A percentile compares a stretch with the other conserved stretches of the same genome.
These are phyloP conservation scores for Phyllosticta capitalensis DNA, from an alignment of 2,329 filamentous ascomycete species.

Conservation along the genomic window DNA sequence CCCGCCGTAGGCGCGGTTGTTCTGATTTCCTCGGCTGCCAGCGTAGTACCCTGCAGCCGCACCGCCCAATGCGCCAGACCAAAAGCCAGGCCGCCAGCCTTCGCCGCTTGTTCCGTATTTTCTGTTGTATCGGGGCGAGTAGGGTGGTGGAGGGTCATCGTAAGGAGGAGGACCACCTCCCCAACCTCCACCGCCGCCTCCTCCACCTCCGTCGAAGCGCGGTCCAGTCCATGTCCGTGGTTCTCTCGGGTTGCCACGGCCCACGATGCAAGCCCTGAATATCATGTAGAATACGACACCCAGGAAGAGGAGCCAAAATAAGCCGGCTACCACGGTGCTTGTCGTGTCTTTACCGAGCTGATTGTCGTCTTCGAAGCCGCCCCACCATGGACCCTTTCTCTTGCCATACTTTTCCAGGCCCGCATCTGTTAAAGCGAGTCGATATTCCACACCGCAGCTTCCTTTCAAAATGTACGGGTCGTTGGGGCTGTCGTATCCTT, in stretches of 20 bases:
- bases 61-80: slow-evolving; percentile 58
- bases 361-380: slow-evolving; percentile 24
- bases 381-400: slow-evolving; percentile 32
- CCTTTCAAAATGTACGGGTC: slow-evolving; percentile 86
- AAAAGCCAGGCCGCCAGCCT: slow-evolving; percentile 65
- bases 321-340: slow-evolving; percentile 21
- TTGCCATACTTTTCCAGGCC: slow-evolving; percentile 64
- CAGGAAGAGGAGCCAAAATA: slow-evolving; percentile 57
- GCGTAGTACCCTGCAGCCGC: slow-evolving; percentile 60
- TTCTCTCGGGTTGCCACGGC: slow-evolving; percentile 5
- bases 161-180: slow-evolving; percentile 35
- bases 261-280: slow-evolving; percentile 41
- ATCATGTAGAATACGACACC: slow-evolving; percentile 53
- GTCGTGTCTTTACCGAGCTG: slow-evolving; percentile 18
- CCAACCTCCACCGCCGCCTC: slow-evolving; percentile 32
- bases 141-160: slow-evolving; percentile 41
- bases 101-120: slow-evolving; percentile 21
- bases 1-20: slow-evolving; percentile 26
- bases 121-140: slow-evolving; percentile 21
- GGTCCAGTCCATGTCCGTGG: slow-evolving; percentile 15
- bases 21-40: slow-evolving; percentile 24
- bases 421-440: slow-evolving; percentile 63
- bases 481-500: slow-evolving; percentile 68
- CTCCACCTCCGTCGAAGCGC: slow-evolving; percentile 16
- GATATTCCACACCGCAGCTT: slow-evolving; percentile 87